Base-by-base conservation (phyloP, 2,329 filamentous ascomycete species). In the Xylaria sp. region DNA sequence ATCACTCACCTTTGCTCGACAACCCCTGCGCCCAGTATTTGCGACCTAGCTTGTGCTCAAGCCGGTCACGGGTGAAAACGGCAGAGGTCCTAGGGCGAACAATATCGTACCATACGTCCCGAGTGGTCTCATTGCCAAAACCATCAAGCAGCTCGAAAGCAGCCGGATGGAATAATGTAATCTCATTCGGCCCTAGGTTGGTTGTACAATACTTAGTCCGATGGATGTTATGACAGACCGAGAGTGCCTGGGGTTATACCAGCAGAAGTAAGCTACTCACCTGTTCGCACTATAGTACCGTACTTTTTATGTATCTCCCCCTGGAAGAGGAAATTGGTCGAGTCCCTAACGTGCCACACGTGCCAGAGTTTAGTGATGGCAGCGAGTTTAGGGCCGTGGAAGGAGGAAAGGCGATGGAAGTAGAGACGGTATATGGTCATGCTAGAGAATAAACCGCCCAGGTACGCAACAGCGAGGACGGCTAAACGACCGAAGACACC, bases 361-460 rank as follows among this genome's bases (percentile, higher is more conserved):
- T 73, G 72, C 70, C 71, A 74, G 12, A 73, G 52, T 51, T 74
- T 74, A 1, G 73, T 77, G 31, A 78, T 69, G 2, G 78, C 79
- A 15, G 79, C 78, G 1, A 77, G 63, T 23, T 70, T 78, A 5
- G 79, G 78, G 7, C 79, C 80, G 1, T 75, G 78, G 51, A 81
- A 79, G 2, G 71, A 59, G 7, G 75, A 72, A 34, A 81, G 65
- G 18, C 78, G 78, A 60, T 78, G 77, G 13, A 80, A 74, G 64
- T 74, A 80, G 12, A 82, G 73, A 28, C 79, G 76, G 57, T 80
- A 80, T 57, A 79, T 56, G 20, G 72, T 72, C 48, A 77, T 73
- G 66, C 73, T 74, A 8, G 64, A 52, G 54, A 73, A 73, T 25
- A 74, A 41, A 3, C 70, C 66, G 7, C n/a, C 50, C 12, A 74